Conservation (phyloP, 2,329 filamentous ascomycete genomes). For the Geosmithia morbida region DNA sequence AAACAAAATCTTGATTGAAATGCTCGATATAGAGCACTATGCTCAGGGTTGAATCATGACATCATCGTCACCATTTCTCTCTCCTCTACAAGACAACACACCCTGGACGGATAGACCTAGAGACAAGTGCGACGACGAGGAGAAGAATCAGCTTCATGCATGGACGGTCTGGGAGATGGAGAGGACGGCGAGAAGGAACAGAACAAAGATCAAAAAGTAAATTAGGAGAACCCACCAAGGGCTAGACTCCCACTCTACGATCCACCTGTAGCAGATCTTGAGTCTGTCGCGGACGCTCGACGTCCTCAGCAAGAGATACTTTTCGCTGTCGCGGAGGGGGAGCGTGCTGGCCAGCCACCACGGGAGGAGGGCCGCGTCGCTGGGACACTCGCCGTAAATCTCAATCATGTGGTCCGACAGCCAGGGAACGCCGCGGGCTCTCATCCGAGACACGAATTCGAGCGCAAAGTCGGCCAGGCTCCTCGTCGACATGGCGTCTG, state of each 20-base stretch:
- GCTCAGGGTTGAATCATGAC: too few species aligned
- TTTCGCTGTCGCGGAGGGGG: constrained; percentile 63
- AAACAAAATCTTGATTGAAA: too few species aligned
- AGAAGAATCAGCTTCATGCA: neutral
- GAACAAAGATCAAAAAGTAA: too few species aligned
- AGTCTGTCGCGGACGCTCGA: constrained; percentile 66
- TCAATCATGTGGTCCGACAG: constrained; percentile 55
- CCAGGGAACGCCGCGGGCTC: constrained; percentile 57
- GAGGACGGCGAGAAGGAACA: too few species aligned
- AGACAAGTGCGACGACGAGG: too few species aligned
- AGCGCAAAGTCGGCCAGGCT: constrained; percentile 51
- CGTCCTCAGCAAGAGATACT: constrained; percentile 60
- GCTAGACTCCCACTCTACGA: constrained; percentile 53
- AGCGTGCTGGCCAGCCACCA: constrained; percentile 85
- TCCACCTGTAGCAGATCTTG: constrained; percentile 73
- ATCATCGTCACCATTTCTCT: too few species aligned
- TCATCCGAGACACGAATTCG: constrained; percentile 57
- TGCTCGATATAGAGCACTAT: too few species aligned
- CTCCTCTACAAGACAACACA: neutral
- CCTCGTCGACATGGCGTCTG: constrained; percentile 47
- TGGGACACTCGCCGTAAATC: constrained; percentile 64
- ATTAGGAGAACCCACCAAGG: constrained; percentile 45
- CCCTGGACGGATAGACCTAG: neutral
- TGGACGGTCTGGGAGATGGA: neutral
- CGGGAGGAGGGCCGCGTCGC: constrained; percentile 63